Base-by-base conservation (phyloP, 495 filamentous ascomycete species). In the Cairneyella variabilis region DNA sequence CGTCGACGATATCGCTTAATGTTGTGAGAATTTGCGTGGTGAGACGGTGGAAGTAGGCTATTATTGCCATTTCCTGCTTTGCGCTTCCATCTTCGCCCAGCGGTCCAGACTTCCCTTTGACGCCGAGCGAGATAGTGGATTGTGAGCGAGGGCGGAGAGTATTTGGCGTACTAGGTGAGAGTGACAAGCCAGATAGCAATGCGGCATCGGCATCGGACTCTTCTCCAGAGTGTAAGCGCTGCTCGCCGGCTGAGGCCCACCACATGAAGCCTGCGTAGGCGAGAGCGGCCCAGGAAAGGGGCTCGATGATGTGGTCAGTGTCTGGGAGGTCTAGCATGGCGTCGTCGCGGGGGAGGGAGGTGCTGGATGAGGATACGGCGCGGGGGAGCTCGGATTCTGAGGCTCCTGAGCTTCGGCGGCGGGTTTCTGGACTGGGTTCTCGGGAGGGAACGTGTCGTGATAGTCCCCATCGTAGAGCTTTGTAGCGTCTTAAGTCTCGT, bases 191-290 rank as follows among this genome's bases (percentile, higher is more conserved):
- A 39, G 64, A 75, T 22, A 79, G 68, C 11, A 80, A 71, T 7
- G 62, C 64, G 42, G 60, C 69, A 64, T 73, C 79, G n/a, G 67
- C 66, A 41, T 67, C 63, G 54, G 75, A 73, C 34, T 80, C 75
- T 18, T 74, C 66, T 34, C 77, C 69, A 14, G 71, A 69, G 28
- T 73, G 66, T 20, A 80, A 77, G 2, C 84, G 77, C 65, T 88
- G 83, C 68, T 97, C 93, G 42, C 93, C 93, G 0, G 93, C 93
- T 1, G 89, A 91, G 0, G 93, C 93, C 93, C 93, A 98, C 92
- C 92, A 98, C 71, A 97, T 91, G 73, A 97, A 96, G 3, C 87
- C 85, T 22, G 79, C 82, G 64, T 97, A 97, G 8, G 91, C 91
- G 11, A 96, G 78, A 6, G 89, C 88, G 0, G 89, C 76, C 93